Base-by-base conservation (phyloP, 176 grass and related monocot genomes). In the Melocanna baccifera region DNA sequence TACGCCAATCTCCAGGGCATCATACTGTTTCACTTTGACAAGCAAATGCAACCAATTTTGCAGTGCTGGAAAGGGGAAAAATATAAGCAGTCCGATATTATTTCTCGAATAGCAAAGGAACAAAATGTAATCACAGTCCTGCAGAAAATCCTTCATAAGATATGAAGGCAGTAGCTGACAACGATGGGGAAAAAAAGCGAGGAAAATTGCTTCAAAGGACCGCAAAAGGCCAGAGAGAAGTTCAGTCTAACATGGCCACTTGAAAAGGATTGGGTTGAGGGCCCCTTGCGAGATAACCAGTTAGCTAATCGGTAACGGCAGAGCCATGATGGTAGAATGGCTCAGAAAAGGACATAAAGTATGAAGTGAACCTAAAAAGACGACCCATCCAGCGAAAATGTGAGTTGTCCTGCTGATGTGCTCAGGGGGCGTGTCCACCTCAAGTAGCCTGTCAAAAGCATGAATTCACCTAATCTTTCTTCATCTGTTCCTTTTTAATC, bases 221-320 rank as follows among this genome's bases (percentile, higher is more conserved):
- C 87, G 86, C 40, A 77, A 62, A 63, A 76, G 2, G 71, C 63
- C 78, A 85, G 75, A 62, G 64, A 89, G 77, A 69, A n/a, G 77
- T 89, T 77, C 78, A 86, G 78, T 85, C 71, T 76, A 86, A 65
- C 78, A 89, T 81, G 88, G 67, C 88, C 82, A 74, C 71, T 47
- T 81, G 83, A 86, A 70, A 89, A 81, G 13, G 88, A 89, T 46
- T 63, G 88, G 62, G 43, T 30, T 59, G 43, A 76, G 25, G 52
- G 25, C 11, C 71, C 50, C 45, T 65, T 69, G 62, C 71, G 77
- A 85, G 66, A 62, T 36, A 42, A 63, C 55, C 53, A 63, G 53
- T 46, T 69, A 89, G 42, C 59, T 83, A 63, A 53, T 22, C 20
- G 13, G 20, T 23, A 57, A 56, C 81, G 57, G 42, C 69, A 75